Percentiles rank a stretch among this genome's conserved stretches.
These are phyloP conservation scores for Russula emetica DNA, from an alignment of 768 basidiomycete genomes.

Conservation along the genomic window DNA sequence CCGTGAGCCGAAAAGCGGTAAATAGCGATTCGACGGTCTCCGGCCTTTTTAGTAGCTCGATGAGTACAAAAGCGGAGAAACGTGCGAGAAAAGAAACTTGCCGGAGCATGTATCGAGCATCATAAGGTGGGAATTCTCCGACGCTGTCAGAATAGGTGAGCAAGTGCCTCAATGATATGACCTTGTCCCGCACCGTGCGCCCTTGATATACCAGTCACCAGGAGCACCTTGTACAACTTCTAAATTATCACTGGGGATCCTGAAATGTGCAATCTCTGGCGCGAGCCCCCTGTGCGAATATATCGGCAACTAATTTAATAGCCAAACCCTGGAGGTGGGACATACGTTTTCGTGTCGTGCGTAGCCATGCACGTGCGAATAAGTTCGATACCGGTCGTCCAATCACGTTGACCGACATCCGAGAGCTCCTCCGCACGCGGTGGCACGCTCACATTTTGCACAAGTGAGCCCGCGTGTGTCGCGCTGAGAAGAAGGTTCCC, in stretches of 20 bases:
- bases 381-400: slow-evolving; percentile 75
- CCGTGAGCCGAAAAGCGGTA: slow-evolving; percentile 85
- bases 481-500: slow-evolving; percentile 91
- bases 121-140: slow-evolving; percentile 47
- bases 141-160: slow-evolving; percentile 23
- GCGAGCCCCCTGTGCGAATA: slow-evolving; percentile 60
- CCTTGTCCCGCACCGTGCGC: slow-evolving; percentile 48
- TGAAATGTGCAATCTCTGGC: slow-evolving; percentile 88
- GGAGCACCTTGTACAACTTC: slow-evolving; percentile 42
- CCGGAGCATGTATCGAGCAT: slow-evolving; percentile 92
- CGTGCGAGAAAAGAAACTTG: slow-evolving; percentile 31
- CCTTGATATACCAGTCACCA: slow-evolving; percentile 91
- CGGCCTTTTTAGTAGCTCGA: slow-evolving; percentile 46
- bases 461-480: slow-evolving; percentile 56
- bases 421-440: slow-evolving; percentile 63
- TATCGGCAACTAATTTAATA: not conserved
- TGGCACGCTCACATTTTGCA: slow-evolving; percentile 57
- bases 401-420: slow-evolving; percentile 63
- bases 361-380: slow-evolving; percentile 86
- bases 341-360: slow-evolving; percentile 78
- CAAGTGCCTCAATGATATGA: not conserved
- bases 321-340: slow-evolving; percentile 11
- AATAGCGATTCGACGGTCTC: slow-evolving; percentile 95
- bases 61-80: not conserved
- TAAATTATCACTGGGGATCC: slow-evolving; percentile 54